These are phyloP conservation scores for Fraxinus quadrangulata DNA, from an alignment of 257 asterid species.

Conservation along the genomic window DNA sequence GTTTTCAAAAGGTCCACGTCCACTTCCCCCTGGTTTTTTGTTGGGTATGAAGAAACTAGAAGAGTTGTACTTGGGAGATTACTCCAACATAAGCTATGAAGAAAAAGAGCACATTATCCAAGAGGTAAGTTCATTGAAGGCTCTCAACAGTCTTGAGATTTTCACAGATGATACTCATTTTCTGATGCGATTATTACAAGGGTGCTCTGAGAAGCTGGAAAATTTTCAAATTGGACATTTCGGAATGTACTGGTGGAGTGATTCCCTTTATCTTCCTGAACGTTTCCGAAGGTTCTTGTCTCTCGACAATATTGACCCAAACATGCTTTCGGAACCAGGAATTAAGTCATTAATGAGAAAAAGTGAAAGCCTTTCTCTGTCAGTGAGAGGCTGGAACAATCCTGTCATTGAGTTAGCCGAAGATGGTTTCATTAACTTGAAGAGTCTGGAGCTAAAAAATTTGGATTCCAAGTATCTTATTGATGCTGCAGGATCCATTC, in stretches of 20 bases:
- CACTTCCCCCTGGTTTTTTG: constrained; percentile 7
- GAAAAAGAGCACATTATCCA: background rate
- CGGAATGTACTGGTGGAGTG: no score
- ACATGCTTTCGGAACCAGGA: constrained; percentile 4
- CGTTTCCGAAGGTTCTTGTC: background rate
- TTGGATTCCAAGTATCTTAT: background rate
- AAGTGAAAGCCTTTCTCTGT: background rate
- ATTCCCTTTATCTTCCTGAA: accelerated
- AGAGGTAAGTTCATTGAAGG: background rate
- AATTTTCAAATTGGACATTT: no score
- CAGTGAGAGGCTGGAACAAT: background rate
- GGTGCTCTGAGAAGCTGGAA: background rate
- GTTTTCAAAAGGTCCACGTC: background rate
- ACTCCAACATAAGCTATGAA: background rate
- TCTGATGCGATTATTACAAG: constrained; percentile 9
- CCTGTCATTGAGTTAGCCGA: background rate
- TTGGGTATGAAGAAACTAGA: constrained; percentile 12
- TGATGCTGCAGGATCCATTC: background rate
- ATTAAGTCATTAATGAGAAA: background rate
- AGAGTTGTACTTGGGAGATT: constrained; percentile 9
- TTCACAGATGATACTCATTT: background rate
- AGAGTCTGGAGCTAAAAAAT: background rate
- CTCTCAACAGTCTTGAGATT: background rate
- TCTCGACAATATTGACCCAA: background rate
- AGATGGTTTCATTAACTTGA: constrained; percentile 4